Conservation (phyloP, 2,329 filamentous ascomycete genomes). For the Fusarium pseudonygamai region DNA sequence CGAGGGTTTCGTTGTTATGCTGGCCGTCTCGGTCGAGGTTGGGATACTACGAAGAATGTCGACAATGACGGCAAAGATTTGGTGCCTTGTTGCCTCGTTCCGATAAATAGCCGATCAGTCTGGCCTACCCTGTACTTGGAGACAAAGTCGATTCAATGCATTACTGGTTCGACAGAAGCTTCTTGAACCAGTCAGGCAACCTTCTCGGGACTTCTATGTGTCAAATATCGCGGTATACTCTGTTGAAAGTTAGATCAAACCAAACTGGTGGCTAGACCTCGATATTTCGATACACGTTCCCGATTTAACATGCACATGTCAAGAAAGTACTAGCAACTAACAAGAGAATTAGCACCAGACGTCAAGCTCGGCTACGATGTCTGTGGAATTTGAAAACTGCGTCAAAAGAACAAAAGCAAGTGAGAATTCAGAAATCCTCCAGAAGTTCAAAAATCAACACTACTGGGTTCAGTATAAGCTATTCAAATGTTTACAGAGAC, state of each 20-base stretch:
- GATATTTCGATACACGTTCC: not conserved
- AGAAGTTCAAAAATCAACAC: not conserved
- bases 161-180: not conserved
- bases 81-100: conserved; percentile 37
- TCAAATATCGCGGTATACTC: accelerated
- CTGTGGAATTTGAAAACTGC: too few species aligned
- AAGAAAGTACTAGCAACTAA: not conserved
- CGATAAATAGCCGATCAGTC: conserved; percentile 29
- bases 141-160: not conserved
- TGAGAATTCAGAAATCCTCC: not conserved
- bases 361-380: not conserved
- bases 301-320: not conserved
- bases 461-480: not conserved
- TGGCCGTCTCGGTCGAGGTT: conserved; percentile 22
- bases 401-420: not conserved
- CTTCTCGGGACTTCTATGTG: not conserved
- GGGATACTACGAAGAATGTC: conserved; percentile 29
- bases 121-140: not conserved
- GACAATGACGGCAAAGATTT: conserved; percentile 28
- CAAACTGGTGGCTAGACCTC: not conserved
- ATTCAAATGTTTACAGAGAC: not conserved
- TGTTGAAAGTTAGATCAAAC: not conserved
- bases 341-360: too few species aligned
- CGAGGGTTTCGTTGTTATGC: conserved; percentile 11
- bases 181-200: not conserved